phyloP scores from a whole-genome alignment of 2,329 filamentous ascomycete species.

The Tolypocladium sp. region DNA sequence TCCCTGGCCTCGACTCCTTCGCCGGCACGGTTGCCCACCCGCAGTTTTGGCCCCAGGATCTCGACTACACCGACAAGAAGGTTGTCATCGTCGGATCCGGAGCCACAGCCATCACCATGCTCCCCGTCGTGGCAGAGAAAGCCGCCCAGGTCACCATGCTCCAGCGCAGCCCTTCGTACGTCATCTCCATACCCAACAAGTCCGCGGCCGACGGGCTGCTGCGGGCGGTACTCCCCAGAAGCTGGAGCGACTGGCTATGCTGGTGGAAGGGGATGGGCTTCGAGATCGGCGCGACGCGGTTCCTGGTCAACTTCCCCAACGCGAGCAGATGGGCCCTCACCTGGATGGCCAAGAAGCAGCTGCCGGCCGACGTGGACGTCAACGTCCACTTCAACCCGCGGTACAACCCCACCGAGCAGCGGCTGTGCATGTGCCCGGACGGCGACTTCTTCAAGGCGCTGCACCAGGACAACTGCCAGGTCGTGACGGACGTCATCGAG shows the following conservation, averaged over 20 bases:
- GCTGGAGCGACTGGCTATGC: slow-evolving; percentile 34
- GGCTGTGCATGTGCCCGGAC: slow-evolving; percentile 57
- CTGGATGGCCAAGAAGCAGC: slow-evolving; percentile 30
- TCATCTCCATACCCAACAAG: slow-evolving; percentile 43
- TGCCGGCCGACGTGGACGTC: slow-evolving; percentile 44
- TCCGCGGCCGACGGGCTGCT: slow-evolving; percentile 26
- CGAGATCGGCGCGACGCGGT: slow-evolving; percentile 30
- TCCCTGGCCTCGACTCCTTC: slow-evolving; percentile 61
- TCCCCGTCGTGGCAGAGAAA: slow-evolving; percentile 58
- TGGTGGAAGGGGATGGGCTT: slow-evolving; percentile 40
- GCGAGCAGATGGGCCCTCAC: slow-evolving; percentile 24
- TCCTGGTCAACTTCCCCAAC: slow-evolving; percentile 16
- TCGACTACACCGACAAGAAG: slow-evolving; percentile 57
- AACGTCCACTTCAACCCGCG: slow-evolving; percentile 55
- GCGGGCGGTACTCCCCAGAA: slow-evolving; percentile 34
- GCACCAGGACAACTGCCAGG: slow-evolving; percentile 30
- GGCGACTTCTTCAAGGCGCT: slow-evolving; percentile 48
- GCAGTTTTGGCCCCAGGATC: slow-evolving; percentile 66
- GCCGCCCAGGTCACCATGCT: slow-evolving; percentile 67
- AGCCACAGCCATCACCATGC: slow-evolving; percentile 69
- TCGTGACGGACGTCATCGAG: slow-evolving; percentile 44
- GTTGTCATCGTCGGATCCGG: slow-evolving; percentile 69
- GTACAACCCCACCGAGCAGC: slow-evolving; percentile 65
- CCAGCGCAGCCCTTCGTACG: slow-evolving; percentile 68
- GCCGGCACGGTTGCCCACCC: slow-evolving; percentile 56